These are phyloP conservation scores for Conoideocrella luteorostrata DNA, from an alignment of 2,329 filamentous ascomycete species.

Conservation along the genomic window DNA sequence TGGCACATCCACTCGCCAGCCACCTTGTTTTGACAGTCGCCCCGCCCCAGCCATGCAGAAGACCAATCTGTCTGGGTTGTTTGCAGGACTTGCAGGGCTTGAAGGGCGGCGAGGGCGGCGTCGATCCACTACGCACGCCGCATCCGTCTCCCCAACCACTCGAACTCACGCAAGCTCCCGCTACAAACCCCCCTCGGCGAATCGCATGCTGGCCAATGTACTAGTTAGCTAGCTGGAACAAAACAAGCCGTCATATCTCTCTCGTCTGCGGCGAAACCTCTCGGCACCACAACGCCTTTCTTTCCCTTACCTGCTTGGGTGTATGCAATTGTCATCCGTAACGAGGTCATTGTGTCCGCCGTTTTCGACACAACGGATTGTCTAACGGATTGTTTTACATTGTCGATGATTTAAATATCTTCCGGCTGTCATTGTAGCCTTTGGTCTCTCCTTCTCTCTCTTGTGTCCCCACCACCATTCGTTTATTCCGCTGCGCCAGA, in stretches of 20 bases:
- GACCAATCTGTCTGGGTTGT: constrained; percentile 4
- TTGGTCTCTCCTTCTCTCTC: not conserved
- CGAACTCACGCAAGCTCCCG: not conserved
- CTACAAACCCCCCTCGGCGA: constrained; percentile 3
- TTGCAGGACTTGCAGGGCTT: too few relatives aligned
- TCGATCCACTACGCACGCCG: not conserved
- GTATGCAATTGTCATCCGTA: constrained; percentile 1
- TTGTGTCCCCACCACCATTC: not conserved
- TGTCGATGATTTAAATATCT: not conserved
- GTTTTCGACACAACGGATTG: not conserved
- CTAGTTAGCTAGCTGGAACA: constrained; percentile 4
- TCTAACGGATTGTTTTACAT: not conserved
- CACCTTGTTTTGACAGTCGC: constrained; percentile 25
- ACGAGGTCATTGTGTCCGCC: constrained; percentile 3
- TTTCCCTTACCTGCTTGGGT: too few relatives aligned
- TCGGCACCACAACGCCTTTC: not conserved
- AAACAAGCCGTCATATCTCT: constrained; percentile 10
- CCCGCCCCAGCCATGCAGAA: constrained; percentile 17
- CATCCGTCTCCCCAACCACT: constrained; percentile 1
- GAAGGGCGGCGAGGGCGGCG: too few relatives aligned
- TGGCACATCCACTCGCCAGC: constrained; percentile 19
- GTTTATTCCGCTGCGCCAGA: not conserved
- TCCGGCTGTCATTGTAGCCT: not conserved
- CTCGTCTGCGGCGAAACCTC: constrained; percentile 1
- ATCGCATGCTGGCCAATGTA: too few relatives aligned